Conservation (phyloP, 371 early-diverging fungal species). For the Ordospora pajunii region DNA sequence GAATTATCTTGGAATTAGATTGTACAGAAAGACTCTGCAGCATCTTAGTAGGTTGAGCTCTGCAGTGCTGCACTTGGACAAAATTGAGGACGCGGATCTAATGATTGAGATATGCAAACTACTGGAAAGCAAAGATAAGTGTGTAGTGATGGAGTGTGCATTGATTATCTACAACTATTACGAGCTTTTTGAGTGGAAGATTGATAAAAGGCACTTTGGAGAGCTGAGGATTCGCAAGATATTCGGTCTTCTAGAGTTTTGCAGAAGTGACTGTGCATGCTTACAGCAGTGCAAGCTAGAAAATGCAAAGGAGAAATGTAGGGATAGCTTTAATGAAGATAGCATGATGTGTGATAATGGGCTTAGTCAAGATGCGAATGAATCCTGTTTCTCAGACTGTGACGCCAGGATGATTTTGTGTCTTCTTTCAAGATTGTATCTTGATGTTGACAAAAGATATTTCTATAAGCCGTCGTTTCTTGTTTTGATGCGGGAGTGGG, state of each 20-base stretch:
- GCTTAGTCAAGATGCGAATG: neutral
- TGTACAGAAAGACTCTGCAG: neutral
- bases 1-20: neutral
- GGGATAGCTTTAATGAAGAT: neutral
- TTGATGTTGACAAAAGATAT: neutral
- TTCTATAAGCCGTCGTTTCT: constrained; percentile 44
- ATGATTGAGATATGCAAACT: constrained; percentile 1
- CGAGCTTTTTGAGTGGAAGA: neutral
- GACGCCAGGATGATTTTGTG: neutral
- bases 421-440: constrained; percentile 24
- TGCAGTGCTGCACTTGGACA: neutral
- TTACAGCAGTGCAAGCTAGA: neutral
- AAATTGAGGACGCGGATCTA: neutral
- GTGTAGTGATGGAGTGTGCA: constrained; percentile 2
- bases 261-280: constrained; percentile 18
- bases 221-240: constrained; percentile 27
- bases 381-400: constrained; percentile 4
- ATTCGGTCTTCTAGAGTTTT: constrained; percentile 40
- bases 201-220: constrained; percentile 1
- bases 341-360: no score
- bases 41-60: neutral
- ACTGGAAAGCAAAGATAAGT: neutral
- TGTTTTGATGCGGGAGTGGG: constrained; percentile 2
- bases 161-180: neutral
- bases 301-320: neutral